These are phyloP conservation scores for Populus hybrid DNA, from an alignment of 441 rosid species.

Conservation along the genomic window DNA sequence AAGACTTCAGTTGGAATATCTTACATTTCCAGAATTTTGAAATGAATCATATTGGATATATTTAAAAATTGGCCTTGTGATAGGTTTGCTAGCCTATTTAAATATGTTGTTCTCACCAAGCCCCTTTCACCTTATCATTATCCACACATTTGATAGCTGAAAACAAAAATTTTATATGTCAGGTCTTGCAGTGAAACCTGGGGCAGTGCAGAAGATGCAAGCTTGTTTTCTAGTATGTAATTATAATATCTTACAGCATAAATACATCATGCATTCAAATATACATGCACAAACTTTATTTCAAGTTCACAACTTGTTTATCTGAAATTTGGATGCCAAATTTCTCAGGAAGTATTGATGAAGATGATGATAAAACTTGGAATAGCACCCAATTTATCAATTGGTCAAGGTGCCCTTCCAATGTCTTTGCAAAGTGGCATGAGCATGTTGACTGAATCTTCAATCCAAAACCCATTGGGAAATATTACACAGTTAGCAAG, in stretches of 20 bases:
- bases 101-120: not conserved
- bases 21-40: constrained; percentile 3
- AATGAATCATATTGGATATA: not conserved
- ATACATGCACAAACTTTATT: not conserved
- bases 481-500: constrained; percentile 35
- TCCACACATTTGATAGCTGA: not conserved
- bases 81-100: not conserved
- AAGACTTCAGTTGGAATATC: not conserved
- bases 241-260: not conserved
- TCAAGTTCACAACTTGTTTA: constrained; percentile 13
- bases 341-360: constrained; percentile 46
- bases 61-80: not conserved
- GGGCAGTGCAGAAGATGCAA: constrained; percentile 63
- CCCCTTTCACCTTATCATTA: not conserved
- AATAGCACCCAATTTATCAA: constrained; percentile 33
- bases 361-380: constrained; percentile 68
- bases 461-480: constrained; percentile 40
- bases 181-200: constrained; percentile 89
- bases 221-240: constrained; percentile 47
- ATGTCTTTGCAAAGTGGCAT: constrained; percentile 39
- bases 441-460: constrained; percentile 31
- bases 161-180: constrained; percentile 18
- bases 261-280: not conserved
- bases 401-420: constrained; percentile 40
- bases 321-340: constrained; percentile 27